These are phyloP conservation scores for Pseudoneurospora amorphoporcata DNA, from an alignment of 495 filamentous ascomycete species.

Conservation along the genomic window DNA sequence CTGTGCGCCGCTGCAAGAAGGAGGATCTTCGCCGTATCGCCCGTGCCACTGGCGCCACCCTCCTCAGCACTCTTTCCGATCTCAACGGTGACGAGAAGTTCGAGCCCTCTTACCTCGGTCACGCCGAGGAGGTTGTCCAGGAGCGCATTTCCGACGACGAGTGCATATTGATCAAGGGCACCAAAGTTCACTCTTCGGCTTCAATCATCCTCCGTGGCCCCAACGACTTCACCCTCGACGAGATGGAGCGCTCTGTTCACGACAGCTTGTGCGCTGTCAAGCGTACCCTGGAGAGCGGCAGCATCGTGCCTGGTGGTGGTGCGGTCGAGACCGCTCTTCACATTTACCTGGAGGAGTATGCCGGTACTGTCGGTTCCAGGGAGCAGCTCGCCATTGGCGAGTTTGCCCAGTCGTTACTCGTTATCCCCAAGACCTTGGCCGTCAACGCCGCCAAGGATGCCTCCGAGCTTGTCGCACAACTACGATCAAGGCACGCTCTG, in stretches of 20 bases:
- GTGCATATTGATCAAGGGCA: conserved; percentile 94
- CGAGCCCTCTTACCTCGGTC: conserved; percentile 75
- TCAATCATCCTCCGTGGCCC: conserved; percentile 94
- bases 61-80: conserved; percentile 87
- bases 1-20: conserved; percentile 94
- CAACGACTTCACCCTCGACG: conserved; percentile 95
- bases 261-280: conserved; percentile 96
- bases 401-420: conserved; percentile 88
- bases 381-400: conserved; percentile 98
- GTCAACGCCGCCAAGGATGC: conserved; percentile 96
- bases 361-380: conserved; percentile 92
- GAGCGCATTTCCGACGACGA: conserved; percentile 98
- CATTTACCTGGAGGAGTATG: conserved; percentile 98
- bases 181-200: conserved; percentile 83
- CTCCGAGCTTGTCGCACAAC: conserved; percentile 87
- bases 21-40: conserved; percentile 94
- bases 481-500: conserved; percentile 88
- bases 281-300: conserved; percentile 91
- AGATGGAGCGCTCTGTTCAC: conserved; percentile 98
- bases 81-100: conserved; percentile 97
- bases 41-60: conserved; percentile 87
- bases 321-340: conserved; percentile 98
- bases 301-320: conserved; percentile 91
- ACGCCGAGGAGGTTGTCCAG: conserved; percentile 90
- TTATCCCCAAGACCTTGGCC: conserved; percentile 93